Percentiles rank a stretch among this genome's conserved stretches.
Evolutionary conservation across 2,329 filamentous ascomycete genomes (phyloP).

Genomic region (Aplosporella prunicola): DNA sequence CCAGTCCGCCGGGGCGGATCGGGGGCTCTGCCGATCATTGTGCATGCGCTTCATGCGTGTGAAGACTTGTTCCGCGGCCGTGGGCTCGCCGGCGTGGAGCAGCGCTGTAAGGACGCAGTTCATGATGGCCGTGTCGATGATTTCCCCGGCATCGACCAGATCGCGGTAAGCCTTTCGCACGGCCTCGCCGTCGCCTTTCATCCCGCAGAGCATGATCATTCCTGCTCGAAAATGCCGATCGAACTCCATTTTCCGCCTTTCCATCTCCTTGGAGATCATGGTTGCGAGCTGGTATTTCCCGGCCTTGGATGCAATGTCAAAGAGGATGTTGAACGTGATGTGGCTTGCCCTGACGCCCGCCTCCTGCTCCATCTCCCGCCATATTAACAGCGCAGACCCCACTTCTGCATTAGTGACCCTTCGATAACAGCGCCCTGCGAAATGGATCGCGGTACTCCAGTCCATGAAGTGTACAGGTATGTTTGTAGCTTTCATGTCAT

Average conservation of each 20-base stretch:
- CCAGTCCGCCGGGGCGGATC: slow-evolving; percentile 29
- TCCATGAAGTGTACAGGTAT: slow-evolving; percentile 58
- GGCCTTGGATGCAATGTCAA: slow-evolving; percentile 77
- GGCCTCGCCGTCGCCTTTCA: slow-evolving; percentile 61
- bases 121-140: slow-evolving; percentile 77
- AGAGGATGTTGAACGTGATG: slow-evolving; percentile 90
- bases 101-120: slow-evolving; percentile 80
- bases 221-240: slow-evolving; percentile 76
- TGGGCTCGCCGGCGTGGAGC: slow-evolving; percentile 63
- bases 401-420: slow-evolving; percentile 50
- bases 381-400: slow-evolving; percentile 63
- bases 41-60: slow-evolving; percentile 66
- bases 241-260: slow-evolving; percentile 53
- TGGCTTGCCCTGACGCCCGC: slow-evolving; percentile 56
- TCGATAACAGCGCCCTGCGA: slow-evolving; percentile 63
- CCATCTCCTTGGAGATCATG: slow-evolving; percentile 76
- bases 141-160: slow-evolving; percentile 74
- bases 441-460: slow-evolving; percentile 78
- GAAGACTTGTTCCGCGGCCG: slow-evolving; percentile 72
- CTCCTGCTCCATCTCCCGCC: slow-evolving; percentile 80
- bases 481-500: slow-evolving; percentile 69
- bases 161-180: slow-evolving; percentile 70
- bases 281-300: slow-evolving; percentile 78
- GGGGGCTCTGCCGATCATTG: slow-evolving; percentile 17
- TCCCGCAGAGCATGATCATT: slow-evolving; percentile 74